Conservation (phyloP, 169 alveolate genomes). For the Plasmodium billcollinsi region DNA sequence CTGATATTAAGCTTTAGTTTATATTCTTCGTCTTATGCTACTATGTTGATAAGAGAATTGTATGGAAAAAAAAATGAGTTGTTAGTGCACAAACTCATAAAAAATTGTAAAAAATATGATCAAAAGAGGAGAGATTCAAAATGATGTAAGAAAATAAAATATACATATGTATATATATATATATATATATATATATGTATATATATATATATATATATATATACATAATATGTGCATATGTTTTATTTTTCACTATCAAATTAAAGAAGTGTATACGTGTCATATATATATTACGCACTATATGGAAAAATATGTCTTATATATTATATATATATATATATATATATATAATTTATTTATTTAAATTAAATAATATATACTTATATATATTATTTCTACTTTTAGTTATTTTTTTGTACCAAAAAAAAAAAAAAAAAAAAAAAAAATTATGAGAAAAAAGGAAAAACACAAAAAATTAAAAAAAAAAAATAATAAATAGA, state of each 20-base stretch:
- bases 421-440: conserved; percentile 31
- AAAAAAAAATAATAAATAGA: background rate
- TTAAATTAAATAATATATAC: no score
- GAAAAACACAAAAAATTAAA: background rate
- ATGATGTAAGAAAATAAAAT: background rate
- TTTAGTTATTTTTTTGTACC: background rate
- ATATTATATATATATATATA: no score
- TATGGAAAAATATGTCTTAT: no score
- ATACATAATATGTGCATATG: no score
- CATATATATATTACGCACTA: no score
- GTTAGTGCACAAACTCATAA: conserved; percentile 37
- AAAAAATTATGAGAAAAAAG: background rate
- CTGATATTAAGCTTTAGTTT: conserved; percentile 66
- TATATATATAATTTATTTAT: no score
- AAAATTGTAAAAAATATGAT: conserved; percentile 62
- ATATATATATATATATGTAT: background rate
- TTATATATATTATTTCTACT: no score
- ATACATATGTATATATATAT: background rate
- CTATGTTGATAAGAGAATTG: conserved; percentile 71
- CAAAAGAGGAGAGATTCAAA: background rate
- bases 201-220: background rate
- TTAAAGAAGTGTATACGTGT: no score
- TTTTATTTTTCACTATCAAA: no score
- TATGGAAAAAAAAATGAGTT: conserved; percentile 71
- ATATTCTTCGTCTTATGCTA: conserved; percentile 75